Evolutionary conservation across 176 grass and related monocot species (phyloP), one percentile per base, ranked within the genome.

Genomic region (Eleusine coracana): DNA sequence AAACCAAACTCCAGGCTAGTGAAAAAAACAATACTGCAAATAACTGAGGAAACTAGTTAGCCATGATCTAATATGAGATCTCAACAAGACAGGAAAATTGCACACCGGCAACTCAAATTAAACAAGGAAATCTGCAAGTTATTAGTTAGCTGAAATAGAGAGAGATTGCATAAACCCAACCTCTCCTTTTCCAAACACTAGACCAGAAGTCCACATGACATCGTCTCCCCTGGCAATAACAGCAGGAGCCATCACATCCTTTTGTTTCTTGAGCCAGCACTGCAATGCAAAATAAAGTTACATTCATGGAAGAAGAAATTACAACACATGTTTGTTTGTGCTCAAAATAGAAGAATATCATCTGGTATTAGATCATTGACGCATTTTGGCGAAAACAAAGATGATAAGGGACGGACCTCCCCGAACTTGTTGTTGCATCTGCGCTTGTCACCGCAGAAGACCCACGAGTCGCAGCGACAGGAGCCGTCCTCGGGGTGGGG

Each of bases 251-350:
- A 95, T 51, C 41, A 79, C 90, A 86, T 98, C 90, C 8, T 88
- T 85, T 58, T 98, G 95, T 80, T 94, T 89, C 88, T 98, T 94
- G 55, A 98, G 76, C 95, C 95, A 98, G 71, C 90, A 98, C 95
- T 97, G 84, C 56, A 55, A 69, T 42, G 28, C 27, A 72, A 69
- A 17, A 78, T 73, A 81, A 49, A 80, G 59, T 7, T 37, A 64
- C 5, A 18, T 55, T 13, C 29, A 70, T 71, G 17, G 3, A 77
- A 37, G 2, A 28, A 28, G 21, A 7, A 9, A 51, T 40, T 5
- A 45, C 15, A 25, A 25, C 0, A 25, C 25, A 25, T 25, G 25
- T 25, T 25, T 25, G 25, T 25, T 25, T 25, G 25, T 25, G 40
- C 40, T 7, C 7, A 42, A 42, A 16, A 52, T 56, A 17, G 18